Percentiles rank a stretch among this genome's conserved stretches.
These are phyloP conservation scores for Lachancea waltii DNA, from an alignment of 805 yeast genomes.

Conservation along the genomic window DNA sequence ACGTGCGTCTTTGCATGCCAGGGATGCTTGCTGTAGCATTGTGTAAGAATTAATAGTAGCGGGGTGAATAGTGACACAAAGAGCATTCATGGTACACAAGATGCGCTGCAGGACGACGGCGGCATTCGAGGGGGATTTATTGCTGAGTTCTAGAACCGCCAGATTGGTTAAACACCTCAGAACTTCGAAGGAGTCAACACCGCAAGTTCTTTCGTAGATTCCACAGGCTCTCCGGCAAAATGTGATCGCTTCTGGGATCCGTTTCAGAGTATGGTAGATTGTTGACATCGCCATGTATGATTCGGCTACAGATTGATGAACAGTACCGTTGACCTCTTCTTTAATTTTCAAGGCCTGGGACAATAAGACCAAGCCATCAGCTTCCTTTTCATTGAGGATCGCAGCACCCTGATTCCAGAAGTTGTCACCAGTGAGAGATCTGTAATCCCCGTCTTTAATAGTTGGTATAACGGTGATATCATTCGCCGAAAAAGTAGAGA, in stretches of 20 bases:
- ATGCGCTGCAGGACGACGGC: conserved; percentile 57
- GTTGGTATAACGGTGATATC: conserved; percentile 73
- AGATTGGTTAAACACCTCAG: conserved; percentile 65
- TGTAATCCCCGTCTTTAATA: conserved; percentile 64
- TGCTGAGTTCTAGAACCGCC: conserved; percentile 62
- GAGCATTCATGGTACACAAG: conserved; percentile 47
- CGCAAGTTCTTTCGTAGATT: conserved; percentile 72
- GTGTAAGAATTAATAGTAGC: conserved; percentile 53
- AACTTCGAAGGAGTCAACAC: conserved; percentile 75
- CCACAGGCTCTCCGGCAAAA: conserved; percentile 62
- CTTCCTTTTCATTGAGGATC: conserved; percentile 37
- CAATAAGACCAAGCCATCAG: conserved; percentile 56
- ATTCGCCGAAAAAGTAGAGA: conserved; percentile 46
- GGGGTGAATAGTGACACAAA: conserved; percentile 57
- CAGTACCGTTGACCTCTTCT: conserved; percentile 77
- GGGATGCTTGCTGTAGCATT: conserved; percentile 46
- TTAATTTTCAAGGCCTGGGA: conserved; percentile 63
- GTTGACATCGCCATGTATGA: conserved; percentile 62
- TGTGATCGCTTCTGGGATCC: conserved; percentile 52
- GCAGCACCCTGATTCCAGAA: conserved; percentile 59
- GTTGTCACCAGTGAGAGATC: conserved; percentile 65
- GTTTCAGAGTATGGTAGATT: conserved; percentile 54
- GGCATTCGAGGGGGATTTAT: conserved; percentile 53
- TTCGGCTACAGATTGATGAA: conserved; percentile 73
- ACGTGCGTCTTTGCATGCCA: conserved; percentile 49